Base-by-base conservation (phyloP, 2,329 filamentous ascomycete species). In the Xylariaceae sp. region DNA sequence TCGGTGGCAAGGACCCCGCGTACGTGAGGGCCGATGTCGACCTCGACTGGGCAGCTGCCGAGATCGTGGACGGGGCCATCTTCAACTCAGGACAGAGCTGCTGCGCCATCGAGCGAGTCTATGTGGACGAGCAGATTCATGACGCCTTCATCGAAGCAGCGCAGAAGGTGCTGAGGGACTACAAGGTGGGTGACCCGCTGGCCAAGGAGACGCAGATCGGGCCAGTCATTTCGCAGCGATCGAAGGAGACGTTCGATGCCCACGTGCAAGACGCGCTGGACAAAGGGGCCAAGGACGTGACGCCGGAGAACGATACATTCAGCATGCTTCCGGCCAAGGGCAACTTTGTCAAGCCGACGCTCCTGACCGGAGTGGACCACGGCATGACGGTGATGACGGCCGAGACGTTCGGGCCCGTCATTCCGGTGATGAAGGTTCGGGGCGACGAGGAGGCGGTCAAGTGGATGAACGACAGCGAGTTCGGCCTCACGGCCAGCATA, bases 21-120 rank as follows among this genome's bases (percentile, higher is more conserved):
- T 96, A 95, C 53, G 72, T 96, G 35, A 72, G 90, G 39, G 68
- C 67, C 5, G 90, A 96, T 51, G 87, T 94, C 2, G 88, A 96
- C 55, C 61, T 94, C 30, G 77, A 77, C 30, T 95, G 89, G 90
- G 89, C 83, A 1, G 90, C 90, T 0, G 88, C 84, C 47, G 88
- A 95, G 61, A 92, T 96, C 50, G 87, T 96, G 11, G 90, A 96
- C 49, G 90, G 90, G 14, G 81, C 88, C n/a, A 70, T 96, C 37
- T 96, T 96, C 71, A 96, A 96, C 65, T 94, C 89, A 32, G 90
- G 90, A n/a, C 90, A 96, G 67, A 94, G 87, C 57, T 96, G 90
- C 68, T 96, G 90, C 62, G 84, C 87, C 16, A 70, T 96, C 34
- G 90, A 96, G 64, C 74, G 90, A 21, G 77, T 96, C 14, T 96